Evolutionary conservation across 177 flowering plant genomes (phyloP).

Genomic region (Tripterygium wilfordii): DNA sequence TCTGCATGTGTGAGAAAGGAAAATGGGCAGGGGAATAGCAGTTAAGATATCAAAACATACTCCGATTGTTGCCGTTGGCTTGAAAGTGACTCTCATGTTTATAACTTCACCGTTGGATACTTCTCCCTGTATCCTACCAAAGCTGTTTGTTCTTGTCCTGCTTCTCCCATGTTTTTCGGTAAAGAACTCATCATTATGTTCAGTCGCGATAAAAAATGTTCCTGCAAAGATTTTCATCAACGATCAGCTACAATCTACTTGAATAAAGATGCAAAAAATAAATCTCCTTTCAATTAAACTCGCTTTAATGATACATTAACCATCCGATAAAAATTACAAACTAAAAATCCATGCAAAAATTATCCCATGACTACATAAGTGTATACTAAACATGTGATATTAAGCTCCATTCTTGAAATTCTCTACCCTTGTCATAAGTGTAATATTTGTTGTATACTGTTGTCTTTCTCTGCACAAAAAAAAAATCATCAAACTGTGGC

Average conservation of each 20-base stretch:
- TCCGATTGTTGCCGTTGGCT: slow-evolving; percentile 87
- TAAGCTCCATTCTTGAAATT: too few species aligned
- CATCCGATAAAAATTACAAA: too few species aligned
- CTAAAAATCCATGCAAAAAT: slow-evolving; percentile 97
- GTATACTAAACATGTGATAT: too few species aligned
- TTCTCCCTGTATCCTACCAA: slow-evolving; percentile 99
- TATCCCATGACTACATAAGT: too few species aligned
- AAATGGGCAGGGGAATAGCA: slow-evolving; percentile 3
- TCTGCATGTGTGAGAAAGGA: too few species aligned
- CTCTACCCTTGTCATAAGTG: too few species aligned
- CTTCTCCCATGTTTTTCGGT: slow-evolving; percentile 62
- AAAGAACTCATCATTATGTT: slow-evolving; percentile 93
- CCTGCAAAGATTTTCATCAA: slow-evolving; percentile 37
- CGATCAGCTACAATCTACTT: too few species aligned
- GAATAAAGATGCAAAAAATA: background rate
- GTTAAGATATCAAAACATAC: slow-evolving; percentile 33
- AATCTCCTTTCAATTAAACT: too few species aligned
- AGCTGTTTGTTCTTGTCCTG: slow-evolving; percentile 90
- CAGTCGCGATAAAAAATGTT: slow-evolving; percentile 86
- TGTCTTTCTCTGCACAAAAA: too few species aligned
- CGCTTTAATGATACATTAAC: too few species aligned
- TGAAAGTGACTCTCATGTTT: slow-evolving; percentile 84
- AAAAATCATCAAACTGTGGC: too few species aligned
- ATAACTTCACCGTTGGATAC: slow-evolving; percentile 96
- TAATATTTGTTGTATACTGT: too few species aligned